Evolutionary conservation across 352 stramenopile species (phyloP), one percentile per base, ranked within the genome.

Genomic region (Phytophthora megakarya): DNA sequence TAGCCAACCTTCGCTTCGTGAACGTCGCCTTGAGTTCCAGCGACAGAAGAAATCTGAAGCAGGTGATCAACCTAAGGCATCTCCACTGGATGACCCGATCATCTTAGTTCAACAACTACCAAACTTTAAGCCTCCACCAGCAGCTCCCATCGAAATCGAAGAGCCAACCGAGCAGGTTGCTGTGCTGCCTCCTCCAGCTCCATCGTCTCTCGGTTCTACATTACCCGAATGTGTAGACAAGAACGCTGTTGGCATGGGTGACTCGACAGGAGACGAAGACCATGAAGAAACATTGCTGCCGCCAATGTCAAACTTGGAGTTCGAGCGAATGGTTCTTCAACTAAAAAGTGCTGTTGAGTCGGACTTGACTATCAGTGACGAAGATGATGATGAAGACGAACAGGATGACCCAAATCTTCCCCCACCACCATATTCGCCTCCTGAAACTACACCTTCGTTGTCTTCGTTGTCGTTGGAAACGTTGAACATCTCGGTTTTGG

Each of bases 301-400:
- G 12, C 15, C 46, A 3, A 68, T 68, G 33, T 67, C 62, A 3
- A 88, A 84, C 43, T 59, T 92, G 16, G 84, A 92, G 60, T 91
- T 88, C 30, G 76, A 90, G 58, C 81, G 81, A 16, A 92, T 92
- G 84, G 67, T 92, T 10, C 63, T 92, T 8, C 84, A 91, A 47
- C 60, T 92, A 0, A 85, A 90, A 60, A 84, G 80, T 47, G 76
- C 81, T 18, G 68, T 92, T 18, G 78, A 89, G 42, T 67, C 62
- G 3, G 47, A 67, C 1, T 46, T 53, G 35, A 49, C 44, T 13
- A 67, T 48, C 16, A 69, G 77, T 9, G 66, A 84, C 1, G 61
- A 78, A 2, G 54, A 77, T 16, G 73, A 86, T 12, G 59, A 76
- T 0, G 62, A 67, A 38, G 71, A 87, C 0, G 61, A 76, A 9